Evolutionary conservation across 2,329 filamentous ascomycete genomes (phyloP).

Genomic region (Fusarium metavorans): DNA sequence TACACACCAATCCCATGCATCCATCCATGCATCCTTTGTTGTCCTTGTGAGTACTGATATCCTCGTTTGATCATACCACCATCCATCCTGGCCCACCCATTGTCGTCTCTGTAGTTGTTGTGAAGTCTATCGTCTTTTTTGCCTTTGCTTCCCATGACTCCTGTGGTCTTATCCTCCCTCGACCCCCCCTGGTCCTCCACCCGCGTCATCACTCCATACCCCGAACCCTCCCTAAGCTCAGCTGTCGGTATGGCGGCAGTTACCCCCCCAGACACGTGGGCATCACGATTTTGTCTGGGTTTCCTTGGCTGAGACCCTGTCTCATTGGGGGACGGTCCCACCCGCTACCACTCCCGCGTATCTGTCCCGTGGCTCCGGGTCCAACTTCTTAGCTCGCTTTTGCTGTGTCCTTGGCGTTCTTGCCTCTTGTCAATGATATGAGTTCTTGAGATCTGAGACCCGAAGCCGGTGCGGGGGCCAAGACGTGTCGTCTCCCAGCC

Average conservation of each 20-base stretch:
- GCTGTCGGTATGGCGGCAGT: constrained; percentile 1
- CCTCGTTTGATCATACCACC: background rate
- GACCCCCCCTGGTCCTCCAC: background rate
- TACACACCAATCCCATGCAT: background rate
- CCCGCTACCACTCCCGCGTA: constrained; percentile 24
- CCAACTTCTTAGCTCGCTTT: constrained; percentile 4
- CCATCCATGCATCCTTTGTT: background rate
- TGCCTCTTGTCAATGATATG: background rate
- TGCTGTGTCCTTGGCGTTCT: background rate
- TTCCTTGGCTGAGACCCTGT: constrained; percentile 23
- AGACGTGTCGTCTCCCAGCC: constrained; percentile 4
- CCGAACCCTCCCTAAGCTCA: background rate
- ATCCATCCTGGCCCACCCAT: background rate
- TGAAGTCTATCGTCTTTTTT: background rate
- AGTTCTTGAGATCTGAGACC: background rate
- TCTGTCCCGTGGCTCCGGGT: constrained; percentile 15
- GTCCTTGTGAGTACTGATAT: background rate
- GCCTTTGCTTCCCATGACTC: background rate
- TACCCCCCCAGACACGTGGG: constrained; percentile 16
- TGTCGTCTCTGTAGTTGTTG: background rate
- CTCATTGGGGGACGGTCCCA: constrained; percentile 22
- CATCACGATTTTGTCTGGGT: constrained; percentile 14
- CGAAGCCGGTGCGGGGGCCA: background rate
- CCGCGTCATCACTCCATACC: background rate
- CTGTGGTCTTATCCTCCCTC: constrained; percentile 1